Percentiles rank a stretch among this genome's conserved stretches.
Conservation (phyloP, 805 yeast genomes). For the Yamadazyma nakazawae region DNA sequence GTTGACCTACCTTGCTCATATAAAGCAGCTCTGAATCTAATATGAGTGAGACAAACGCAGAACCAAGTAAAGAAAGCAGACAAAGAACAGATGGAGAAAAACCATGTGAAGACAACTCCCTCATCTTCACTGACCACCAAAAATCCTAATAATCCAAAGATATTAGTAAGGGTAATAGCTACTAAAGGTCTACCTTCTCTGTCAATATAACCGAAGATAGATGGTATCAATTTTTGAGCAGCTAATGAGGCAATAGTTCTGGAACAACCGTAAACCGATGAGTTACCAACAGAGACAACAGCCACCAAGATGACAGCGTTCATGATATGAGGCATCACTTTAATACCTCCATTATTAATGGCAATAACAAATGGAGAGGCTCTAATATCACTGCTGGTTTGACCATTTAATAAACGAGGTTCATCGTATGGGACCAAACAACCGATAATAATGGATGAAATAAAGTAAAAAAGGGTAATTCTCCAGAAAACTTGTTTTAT, state of each 20-base stretch:
- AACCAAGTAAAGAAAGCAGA: slow-evolving; percentile 43
- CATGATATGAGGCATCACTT: slow-evolving; percentile 67
- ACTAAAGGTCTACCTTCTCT: slow-evolving; percentile 41
- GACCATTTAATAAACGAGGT: slow-evolving; percentile 45
- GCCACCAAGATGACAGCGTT: slow-evolving; percentile 72
- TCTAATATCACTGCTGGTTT: slow-evolving; percentile 47
- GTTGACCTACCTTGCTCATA: slow-evolving; percentile 31
- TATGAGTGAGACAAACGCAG: slow-evolving; percentile 37
- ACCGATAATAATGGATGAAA: slow-evolving; percentile 33
- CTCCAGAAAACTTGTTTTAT: slow-evolving; percentile 44
- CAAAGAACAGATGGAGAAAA: slow-evolving; percentile 39
- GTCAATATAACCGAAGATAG: slow-evolving; percentile 38
- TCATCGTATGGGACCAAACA: slow-evolving; percentile 51
- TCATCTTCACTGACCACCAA: slow-evolving; percentile 29
- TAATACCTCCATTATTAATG: slow-evolving; percentile 56
- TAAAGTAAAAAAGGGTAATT: slow-evolving; percentile 38
- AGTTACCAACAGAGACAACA: slow-evolving; percentile 73
- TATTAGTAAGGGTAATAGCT: slow-evolving; percentile 29
- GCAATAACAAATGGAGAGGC: slow-evolving; percentile 80
- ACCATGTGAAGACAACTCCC: slow-evolving; percentile 38
- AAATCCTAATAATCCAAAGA: slow-evolving; percentile 40
- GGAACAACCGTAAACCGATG: slow-evolving; percentile 68
- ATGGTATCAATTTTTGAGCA: slow-evolving; percentile 66
- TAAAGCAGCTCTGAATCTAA: slow-evolving; percentile 41
- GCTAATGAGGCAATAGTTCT: slow-evolving; percentile 68